Conservation (phyloP, 768 basidiomycete species). For the Saitozyma podzolica region DNA sequence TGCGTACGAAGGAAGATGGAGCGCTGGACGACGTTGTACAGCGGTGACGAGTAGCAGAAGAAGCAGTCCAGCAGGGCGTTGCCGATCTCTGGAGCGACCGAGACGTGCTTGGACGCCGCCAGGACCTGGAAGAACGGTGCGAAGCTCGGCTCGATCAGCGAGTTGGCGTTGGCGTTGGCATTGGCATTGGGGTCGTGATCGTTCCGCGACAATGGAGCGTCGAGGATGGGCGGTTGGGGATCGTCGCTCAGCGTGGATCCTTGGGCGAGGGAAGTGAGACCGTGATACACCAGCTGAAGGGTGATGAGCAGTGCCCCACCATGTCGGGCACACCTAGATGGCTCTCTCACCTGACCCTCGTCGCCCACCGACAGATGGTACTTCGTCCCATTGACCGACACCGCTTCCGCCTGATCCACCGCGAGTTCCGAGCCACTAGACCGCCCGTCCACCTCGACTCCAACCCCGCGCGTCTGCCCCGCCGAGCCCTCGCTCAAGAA, state of each 20-base stretch:
- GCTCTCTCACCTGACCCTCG: conserved; percentile 7
- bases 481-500: too few species aligned
- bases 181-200: not conserved
- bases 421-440: not conserved
- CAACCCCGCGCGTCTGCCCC: not conserved
- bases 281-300: conserved; percentile 8
- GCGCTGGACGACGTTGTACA: conserved; percentile 13
- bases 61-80: conserved; percentile 12
- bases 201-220: not conserved
- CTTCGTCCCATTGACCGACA: conserved; percentile 1
- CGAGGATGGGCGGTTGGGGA: too few species aligned
- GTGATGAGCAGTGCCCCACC: not conserved
- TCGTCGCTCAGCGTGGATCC: too few species aligned
- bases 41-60: conserved; percentile 8
- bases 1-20: conserved; percentile 4
- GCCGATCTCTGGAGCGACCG: conserved; percentile 19
- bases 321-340: not conserved
- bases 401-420: not conserved
- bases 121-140: conserved; percentile 18
- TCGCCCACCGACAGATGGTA: conserved; percentile 12
- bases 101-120: conserved; percentile 18
- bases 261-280: not conserved
- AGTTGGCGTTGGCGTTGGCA: not conserved
- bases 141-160: conserved; percentile 6
- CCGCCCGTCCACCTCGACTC: not conserved